These are phyloP conservation scores for Ceratobasidium sp. DNA, from an alignment of 1,284 basidiomycete species.

Conservation along the genomic window DNA sequence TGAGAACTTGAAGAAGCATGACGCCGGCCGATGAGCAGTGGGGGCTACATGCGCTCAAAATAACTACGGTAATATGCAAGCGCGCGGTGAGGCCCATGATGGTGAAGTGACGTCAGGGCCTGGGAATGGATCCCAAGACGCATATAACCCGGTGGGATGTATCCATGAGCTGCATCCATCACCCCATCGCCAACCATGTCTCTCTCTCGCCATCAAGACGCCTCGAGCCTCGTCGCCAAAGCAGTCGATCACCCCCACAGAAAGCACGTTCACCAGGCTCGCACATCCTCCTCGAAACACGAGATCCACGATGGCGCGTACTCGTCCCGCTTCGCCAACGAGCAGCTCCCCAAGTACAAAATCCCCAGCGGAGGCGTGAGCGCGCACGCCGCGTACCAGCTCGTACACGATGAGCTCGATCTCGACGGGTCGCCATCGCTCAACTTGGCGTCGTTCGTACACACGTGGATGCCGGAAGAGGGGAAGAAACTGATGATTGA, in stretches of 20 bases:
- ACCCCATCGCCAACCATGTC: constrained; percentile 13
- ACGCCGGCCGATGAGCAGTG: background rate
- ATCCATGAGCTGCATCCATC: background rate
- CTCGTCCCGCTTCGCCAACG: constrained; percentile 42
- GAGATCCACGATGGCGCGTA: constrained; percentile 47
- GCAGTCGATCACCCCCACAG: constrained; percentile 44
- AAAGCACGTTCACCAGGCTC: constrained; percentile 24
- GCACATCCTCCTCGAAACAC: background rate
- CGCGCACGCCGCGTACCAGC: constrained; percentile 76
- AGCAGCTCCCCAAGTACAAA: constrained; percentile 72
- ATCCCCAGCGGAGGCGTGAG: constrained; percentile 72
- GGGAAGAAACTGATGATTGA: constrained; percentile 82
- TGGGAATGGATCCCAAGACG: background rate
- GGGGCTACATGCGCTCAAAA: constrained; percentile 27
- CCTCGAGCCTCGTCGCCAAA: constrained; percentile 40
- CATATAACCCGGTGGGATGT: constrained; percentile 7
- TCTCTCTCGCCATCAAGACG: constrained; percentile 44
- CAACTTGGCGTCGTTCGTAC: constrained; percentile 85
- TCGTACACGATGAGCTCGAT: constrained; percentile 86
- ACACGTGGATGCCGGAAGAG: constrained; percentile 78
- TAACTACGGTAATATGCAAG: background rate
- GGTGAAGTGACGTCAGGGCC: constrained; percentile 9
- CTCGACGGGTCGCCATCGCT: constrained; percentile 84
- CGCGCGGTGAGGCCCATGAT: background rate
- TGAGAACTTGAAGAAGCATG: constrained; percentile 8